phyloP scores from a whole-genome alignment of 2,329 filamentous ascomycete genomes.

The Ceratocystis eucalypticola region DNA sequence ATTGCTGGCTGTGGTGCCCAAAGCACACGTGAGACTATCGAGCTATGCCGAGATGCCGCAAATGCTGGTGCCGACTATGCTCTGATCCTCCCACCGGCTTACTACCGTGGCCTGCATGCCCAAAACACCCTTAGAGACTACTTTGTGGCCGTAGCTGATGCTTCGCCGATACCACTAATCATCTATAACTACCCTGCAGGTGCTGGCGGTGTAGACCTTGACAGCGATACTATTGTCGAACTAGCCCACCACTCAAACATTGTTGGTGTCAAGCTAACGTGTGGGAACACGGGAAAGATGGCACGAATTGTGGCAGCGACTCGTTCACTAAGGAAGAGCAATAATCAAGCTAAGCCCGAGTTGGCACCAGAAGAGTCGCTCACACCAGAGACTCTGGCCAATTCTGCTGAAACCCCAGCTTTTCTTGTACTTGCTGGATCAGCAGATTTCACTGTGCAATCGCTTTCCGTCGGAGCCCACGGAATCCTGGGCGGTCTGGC shows the following conservation, averaged over 20 bases:
- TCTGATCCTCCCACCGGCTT: constrained; percentile 61
- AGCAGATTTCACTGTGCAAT: constrained; percentile 32
- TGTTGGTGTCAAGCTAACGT: constrained; percentile 49
- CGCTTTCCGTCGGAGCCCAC: constrained; percentile 29
- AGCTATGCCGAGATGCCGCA: constrained; percentile 54
- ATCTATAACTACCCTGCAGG: constrained; percentile 53
- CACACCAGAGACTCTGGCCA: neutral
- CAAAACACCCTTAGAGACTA: constrained; percentile 37
- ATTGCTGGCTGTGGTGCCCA: constrained; percentile 65
- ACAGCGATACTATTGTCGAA: constrained; percentile 41
- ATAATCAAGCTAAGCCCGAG: neutral
- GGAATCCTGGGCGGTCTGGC: constrained; percentile 31
- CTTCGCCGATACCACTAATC: constrained; percentile 44
- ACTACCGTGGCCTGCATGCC: constrained; percentile 56
- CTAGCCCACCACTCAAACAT: constrained; percentile 44
- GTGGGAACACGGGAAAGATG: constrained; percentile 50
- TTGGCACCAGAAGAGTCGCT: neutral
- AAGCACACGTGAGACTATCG: constrained; percentile 58
- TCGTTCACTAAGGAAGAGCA: constrained; percentile 6
- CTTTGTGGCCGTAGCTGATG: constrained; percentile 48
- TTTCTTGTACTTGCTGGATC: constrained; percentile 34
- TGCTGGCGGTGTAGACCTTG: constrained; percentile 42
- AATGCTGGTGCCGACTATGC: constrained; percentile 60
- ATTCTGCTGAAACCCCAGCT: constrained; percentile 18
- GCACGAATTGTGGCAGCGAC: constrained; percentile 36